Evolutionary conservation across 1,284 basidiomycete genomes (phyloP), one percentile per base, ranked within the genome.

Genomic region (Cronartium quercuum): DNA sequence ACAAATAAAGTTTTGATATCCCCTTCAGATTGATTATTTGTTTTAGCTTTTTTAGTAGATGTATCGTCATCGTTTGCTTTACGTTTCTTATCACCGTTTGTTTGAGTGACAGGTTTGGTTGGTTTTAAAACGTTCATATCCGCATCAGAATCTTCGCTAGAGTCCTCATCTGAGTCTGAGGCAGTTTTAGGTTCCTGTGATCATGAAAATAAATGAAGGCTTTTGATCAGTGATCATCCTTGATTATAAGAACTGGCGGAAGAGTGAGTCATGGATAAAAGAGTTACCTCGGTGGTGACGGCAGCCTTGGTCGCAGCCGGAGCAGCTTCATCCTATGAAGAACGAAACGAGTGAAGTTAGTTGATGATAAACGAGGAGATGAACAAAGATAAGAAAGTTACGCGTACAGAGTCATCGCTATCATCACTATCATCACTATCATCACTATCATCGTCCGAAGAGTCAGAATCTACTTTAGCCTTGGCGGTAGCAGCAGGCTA

Each of bases 1-100:
- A 98, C 92, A 81, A 94, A 98, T 80, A 98, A 87, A 68, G 89
- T 90, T 81, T 87, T 89, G 63, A 85, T 86, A 77, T 87, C 62
- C 10, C 63, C 62, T 1, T 29, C 58, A 1, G 71, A 9, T 9
- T n/a, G 1, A 6, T 57, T 29, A 57, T 12, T 6, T 7, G 51
- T 57, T 47, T 74, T 74, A 2, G 55, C 13, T 58, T 74, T 74
- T 24, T 74, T 74, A 6, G 55, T 37, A 18, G 71, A 47, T 7
- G 63, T 40, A 55, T 37, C 41, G 0, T 51, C 51, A n/a, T 37
- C 64, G 12, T 74, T 65, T 18, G 37, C 64, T 58, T 74, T 74
- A 38, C 71, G 71, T 57, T 74, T 74, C 18, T 62, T 62, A 38
- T 74, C 66, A 37, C 55, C 55, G 57, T 66, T 66, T 12, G 44